Evolutionary conservation across 1,284 basidiomycete species (phyloP).

Genomic region (Hypsizygus ulmarius): DNA sequence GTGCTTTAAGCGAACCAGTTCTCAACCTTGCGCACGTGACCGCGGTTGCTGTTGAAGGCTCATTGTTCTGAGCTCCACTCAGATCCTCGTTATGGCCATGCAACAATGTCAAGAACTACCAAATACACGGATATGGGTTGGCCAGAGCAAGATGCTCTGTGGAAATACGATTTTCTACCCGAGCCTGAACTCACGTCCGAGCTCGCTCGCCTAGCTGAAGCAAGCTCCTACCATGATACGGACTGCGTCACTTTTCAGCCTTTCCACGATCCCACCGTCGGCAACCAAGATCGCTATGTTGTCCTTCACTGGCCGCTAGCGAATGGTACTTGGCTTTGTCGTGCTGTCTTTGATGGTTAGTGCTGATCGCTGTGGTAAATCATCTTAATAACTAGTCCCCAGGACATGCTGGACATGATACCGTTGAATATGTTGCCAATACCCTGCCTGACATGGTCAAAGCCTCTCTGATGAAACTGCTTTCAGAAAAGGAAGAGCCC

Average conservation of each 20-base stretch:
- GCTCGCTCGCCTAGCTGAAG: conserved; percentile 33
- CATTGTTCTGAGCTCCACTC: background rate
- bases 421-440: conserved; percentile 47
- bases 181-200: conserved; percentile 48
- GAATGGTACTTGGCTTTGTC: conserved; percentile 56
- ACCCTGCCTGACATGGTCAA: conserved; percentile 46
- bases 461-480: conserved; percentile 37
- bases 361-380: conserved; percentile 1
- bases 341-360: conserved; percentile 60
- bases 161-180: conserved; percentile 52
- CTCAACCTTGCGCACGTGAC: conserved; percentile 1
- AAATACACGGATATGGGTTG: conserved; percentile 56
- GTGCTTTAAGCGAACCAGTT: background rate
- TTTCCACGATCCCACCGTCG: conserved; percentile 45
- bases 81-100: background rate
- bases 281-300: conserved; percentile 51
- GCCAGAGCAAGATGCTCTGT: conserved; percentile 40
- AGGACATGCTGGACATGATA: conserved; percentile 64
- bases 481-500: conserved; percentile 20
- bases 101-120: conserved; percentile 15
- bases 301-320: conserved; percentile 53
- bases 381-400: conserved; percentile 1
- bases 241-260: conserved; percentile 61
- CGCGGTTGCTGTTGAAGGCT: conserved; percentile 6
- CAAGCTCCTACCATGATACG: conserved; percentile 30